Conservation (phyloP, 257 asterid species). For the Fraxinus americana region DNA sequence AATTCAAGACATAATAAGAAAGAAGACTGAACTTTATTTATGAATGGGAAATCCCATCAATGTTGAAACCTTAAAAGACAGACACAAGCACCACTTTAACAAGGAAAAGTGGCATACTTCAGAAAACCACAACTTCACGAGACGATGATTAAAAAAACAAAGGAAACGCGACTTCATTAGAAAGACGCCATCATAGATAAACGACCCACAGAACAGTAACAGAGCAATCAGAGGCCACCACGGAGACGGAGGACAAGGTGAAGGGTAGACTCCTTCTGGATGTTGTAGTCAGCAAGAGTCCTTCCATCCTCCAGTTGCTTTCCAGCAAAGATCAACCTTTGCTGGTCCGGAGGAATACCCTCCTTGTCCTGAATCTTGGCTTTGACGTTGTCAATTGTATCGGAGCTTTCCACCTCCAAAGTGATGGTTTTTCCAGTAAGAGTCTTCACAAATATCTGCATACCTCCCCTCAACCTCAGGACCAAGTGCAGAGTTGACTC, state of each 20-base stretch:
- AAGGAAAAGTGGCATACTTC: too few relatives aligned
- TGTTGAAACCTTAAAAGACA: not conserved
- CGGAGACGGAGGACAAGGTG: constrained; percentile 5
- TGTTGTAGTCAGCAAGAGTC: constrained; percentile 2
- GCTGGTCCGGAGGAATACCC: not conserved
- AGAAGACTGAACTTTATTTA: not conserved
- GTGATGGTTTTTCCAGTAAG: constrained; percentile 2
- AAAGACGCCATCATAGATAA: not conserved
- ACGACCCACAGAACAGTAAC: not conserved
- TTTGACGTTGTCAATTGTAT: not conserved
- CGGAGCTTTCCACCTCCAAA: not conserved
- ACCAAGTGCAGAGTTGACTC: not conserved
- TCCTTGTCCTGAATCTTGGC: not conserved
- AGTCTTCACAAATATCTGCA: not conserved
- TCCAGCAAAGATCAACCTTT: not conserved
- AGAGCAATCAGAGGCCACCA: not conserved
- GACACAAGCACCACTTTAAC: not conserved
- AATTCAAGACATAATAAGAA: too few relatives aligned
- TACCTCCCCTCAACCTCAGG: constrained; percentile 3
- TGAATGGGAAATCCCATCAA: not conserved
- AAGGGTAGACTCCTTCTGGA: constrained; percentile 4
- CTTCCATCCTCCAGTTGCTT: constrained; percentile 3
- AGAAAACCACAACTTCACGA: too few relatives aligned
- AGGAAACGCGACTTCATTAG: too few relatives aligned
- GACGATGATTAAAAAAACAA: too few relatives aligned